Evolutionary conservation across 768 basidiomycete species (phyloP).

Genomic region (Termitomyces sp.): DNA sequence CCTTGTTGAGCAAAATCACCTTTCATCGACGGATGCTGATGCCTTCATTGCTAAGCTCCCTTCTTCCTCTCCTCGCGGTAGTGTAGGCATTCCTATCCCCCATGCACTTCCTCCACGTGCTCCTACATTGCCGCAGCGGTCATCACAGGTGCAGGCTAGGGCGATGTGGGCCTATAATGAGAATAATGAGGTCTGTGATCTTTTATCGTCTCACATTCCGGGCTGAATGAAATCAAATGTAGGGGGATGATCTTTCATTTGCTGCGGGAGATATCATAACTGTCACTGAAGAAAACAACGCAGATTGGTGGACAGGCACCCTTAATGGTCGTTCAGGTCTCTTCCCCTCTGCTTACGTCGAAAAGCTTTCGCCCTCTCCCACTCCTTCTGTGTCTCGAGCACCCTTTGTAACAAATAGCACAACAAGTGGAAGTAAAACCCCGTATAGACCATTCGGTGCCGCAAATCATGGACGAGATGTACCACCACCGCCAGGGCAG

Average conservation of each 20-base stretch:
- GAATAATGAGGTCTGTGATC: slow-evolving; percentile 39
- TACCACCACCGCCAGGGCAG: slow-evolving; percentile 30
- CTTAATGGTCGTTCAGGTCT: slow-evolving; percentile 61
- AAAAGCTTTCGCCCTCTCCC: slow-evolving; percentile 35
- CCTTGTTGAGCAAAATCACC: slow-evolving; percentile 47
- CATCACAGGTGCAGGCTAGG: slow-evolving; percentile 32
- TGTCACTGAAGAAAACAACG: slow-evolving; percentile 72
- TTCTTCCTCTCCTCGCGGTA: neutral
- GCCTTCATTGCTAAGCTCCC: slow-evolving; percentile 46
- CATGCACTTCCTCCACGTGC: slow-evolving; percentile 2
- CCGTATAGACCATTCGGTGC: slow-evolving; percentile 42
- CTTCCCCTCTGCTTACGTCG: slow-evolving; percentile 75
- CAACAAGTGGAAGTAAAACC: slow-evolving; percentile 10
- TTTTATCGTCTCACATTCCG: neutral
- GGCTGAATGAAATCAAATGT: neutral
- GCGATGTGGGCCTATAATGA: slow-evolving; percentile 70
- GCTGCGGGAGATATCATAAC: slow-evolving; percentile 70
- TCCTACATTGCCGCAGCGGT: slow-evolving; percentile 9
- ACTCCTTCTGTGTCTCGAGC: slow-evolving; percentile 16
- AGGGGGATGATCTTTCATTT: slow-evolving; percentile 87
- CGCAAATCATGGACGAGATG: slow-evolving; percentile 32
- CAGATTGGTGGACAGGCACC: slow-evolving; percentile 84
- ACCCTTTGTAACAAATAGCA: slow-evolving; percentile 2
- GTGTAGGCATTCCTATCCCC: neutral
- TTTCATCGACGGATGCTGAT: slow-evolving; percentile 43